Evolutionary conservation across 306 rosid species (phyloP).

Genomic region (Gillenia trifoliata): DNA sequence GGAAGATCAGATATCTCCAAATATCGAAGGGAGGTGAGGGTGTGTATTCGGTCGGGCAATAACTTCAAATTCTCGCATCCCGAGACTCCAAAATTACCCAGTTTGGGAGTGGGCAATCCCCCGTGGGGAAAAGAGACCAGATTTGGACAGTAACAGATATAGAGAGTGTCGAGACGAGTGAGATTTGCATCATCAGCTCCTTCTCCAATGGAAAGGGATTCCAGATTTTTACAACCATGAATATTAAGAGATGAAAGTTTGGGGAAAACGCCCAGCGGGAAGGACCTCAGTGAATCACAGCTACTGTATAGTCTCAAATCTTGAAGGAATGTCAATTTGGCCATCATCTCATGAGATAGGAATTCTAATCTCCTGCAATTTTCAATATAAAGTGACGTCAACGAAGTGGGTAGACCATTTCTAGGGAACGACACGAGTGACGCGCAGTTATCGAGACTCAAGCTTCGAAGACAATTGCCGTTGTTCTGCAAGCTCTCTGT

Average conservation of each 20-base stretch:
- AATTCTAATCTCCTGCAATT: background rate
- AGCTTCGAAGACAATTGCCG: too few species aligned
- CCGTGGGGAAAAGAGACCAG: conserved; percentile 28
- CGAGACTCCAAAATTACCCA: rapidly evolving
- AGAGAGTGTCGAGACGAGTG: background rate
- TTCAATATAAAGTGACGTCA: rapidly evolving
- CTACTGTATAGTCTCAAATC: rapidly evolving
- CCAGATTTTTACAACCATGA: background rate
- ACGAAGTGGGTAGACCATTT: too few species aligned
- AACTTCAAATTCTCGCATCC: background rate
- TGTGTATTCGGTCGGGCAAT: background rate
- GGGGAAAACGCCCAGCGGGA: too few species aligned
- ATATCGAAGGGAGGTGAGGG: background rate
- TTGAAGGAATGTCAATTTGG: background rate
- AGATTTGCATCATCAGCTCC: background rate
- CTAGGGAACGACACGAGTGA: too few species aligned
- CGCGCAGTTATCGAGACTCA: too few species aligned
- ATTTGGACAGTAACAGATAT: conserved; percentile 26
- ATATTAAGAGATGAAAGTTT: rapidly evolving
- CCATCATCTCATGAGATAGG: background rate
- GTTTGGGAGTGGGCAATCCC: conserved; percentile 28
- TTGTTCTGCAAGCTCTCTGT: too few species aligned
- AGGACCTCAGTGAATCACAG: background rate
- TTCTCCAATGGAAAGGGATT: conserved; percentile 19
- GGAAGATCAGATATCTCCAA: background rate